Percentiles rank a stretch among this genome's conserved stretches.
Evolutionary conservation across 2,329 filamentous ascomycete genomes (phyloP).

Genomic region (Hypoxylon sp.): DNA sequence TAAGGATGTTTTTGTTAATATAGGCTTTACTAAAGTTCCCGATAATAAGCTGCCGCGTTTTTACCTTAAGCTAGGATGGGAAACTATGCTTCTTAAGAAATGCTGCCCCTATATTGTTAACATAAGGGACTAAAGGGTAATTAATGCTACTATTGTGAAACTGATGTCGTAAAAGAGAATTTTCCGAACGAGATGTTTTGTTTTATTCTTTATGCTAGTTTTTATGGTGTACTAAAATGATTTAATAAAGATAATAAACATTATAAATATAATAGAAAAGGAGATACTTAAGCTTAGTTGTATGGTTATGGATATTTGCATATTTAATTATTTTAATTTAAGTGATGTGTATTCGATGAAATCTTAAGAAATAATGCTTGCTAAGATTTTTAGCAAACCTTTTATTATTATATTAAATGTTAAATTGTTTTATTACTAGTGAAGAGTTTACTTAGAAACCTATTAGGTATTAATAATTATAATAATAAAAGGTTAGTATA

Average conservation of each 20-base stretch:
- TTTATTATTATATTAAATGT: too few relatives aligned
- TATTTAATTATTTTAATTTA: too few relatives aligned
- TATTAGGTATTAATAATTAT: too few relatives aligned
- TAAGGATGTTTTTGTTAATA: slow-evolving; percentile 10
- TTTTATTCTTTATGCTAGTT: not conserved
- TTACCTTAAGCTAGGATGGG: not conserved
- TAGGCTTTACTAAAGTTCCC: not conserved
- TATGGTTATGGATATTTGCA: slow-evolving; percentile 8
- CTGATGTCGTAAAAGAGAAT: not conserved
- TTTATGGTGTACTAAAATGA: slow-evolving; percentile 13
- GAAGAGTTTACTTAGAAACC: too few relatives aligned
- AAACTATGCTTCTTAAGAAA: slow-evolving; percentile 7
- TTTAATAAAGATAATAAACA: not conserved
- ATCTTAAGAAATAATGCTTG: too few relatives aligned
- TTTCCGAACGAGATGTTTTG: not conserved
- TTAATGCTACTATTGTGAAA: slow-evolving; percentile 1
- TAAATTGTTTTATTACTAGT: too few relatives aligned
- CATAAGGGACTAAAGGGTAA: not conserved
- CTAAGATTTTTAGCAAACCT: too few relatives aligned
- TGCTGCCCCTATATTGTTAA: slow-evolving; percentile 1
- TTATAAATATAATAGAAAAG: not conserved
- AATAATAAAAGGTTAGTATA: too few relatives aligned
- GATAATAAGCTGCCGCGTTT: not conserved
- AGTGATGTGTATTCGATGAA: too few relatives aligned
- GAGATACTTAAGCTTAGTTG: not conserved